phyloP scores from a whole-genome alignment of 305 asterid genomes.

The Solanum hybrid region DNA sequence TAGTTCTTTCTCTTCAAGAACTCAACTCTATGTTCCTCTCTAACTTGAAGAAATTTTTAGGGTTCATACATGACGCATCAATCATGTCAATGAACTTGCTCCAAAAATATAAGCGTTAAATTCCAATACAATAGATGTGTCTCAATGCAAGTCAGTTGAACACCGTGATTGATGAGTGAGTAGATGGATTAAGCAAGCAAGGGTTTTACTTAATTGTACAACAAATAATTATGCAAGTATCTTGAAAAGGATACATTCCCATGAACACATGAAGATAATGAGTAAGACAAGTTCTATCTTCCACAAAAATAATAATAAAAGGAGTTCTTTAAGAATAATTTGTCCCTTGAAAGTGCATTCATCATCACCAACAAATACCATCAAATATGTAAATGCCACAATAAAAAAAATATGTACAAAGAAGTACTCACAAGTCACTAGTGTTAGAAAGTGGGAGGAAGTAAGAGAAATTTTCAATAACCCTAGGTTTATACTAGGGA shows the following conservation, averaged over 20 bases:
- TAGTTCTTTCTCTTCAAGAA: neutral
- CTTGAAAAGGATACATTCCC: neutral
- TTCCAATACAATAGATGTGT: neutral
- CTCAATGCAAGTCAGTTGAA: neutral
- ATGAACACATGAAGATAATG: neutral
- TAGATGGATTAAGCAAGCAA: neutral
- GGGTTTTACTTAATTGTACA: neutral
- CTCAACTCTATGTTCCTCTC: neutral
- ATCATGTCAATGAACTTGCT: neutral
- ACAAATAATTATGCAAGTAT: neutral
- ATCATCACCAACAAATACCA: neutral
- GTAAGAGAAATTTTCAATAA: neutral
- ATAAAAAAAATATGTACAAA: neutral
- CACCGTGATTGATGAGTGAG: neutral
- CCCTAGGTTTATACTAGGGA: neutral
- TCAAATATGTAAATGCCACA: neutral
- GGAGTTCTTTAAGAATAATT: neutral
- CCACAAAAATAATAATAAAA: neutral
- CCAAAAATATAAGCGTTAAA: neutral
- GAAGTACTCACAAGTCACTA: neutral
- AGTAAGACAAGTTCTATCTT: neutral
- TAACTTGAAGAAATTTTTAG: no score
- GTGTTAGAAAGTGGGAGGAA: neutral
- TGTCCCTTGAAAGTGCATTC: neutral
- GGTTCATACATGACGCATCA: neutral